Evolutionary conservation across 2,329 filamentous ascomycete genomes (phyloP), one percentile per base, ranked within the genome.

Genomic region (Aquanectria penicillioides): DNA sequence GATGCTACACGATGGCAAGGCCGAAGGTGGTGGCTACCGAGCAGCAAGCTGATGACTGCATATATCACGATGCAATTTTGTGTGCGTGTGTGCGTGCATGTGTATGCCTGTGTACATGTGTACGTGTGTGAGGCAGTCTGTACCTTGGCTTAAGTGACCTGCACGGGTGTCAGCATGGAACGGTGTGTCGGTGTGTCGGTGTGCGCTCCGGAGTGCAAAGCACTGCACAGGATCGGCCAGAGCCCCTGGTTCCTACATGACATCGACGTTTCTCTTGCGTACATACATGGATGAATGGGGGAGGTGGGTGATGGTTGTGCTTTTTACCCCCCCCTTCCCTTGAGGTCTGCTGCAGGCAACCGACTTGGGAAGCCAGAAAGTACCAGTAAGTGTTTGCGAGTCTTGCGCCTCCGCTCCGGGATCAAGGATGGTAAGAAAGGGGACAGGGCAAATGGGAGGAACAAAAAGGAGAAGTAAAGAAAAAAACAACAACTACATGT

Each of bases 31-130:
- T 47, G 7, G 17, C 12, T 7, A n/a, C 18, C 25, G 20, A 31
- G 43, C n/a, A n/a, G n/a, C n/a, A n/a, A n/a, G n/a, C n/a, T n/a
- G 50, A 46, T 46, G 50, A 47, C 50, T 47, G 50, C 50, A 54
- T 54, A 36, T 40, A 38, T 40, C 26, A 31, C 28, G 28, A 46
- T 11, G 28, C n/a, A n/a, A n/a, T n/a, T n/a, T n/a, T 33, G 41
- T 10, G 20, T 26, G 28, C 17, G 10, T 22, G 41, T 23, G 28
- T 33, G 41, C 17, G 41, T 33, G 12, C n/a, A n/a, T n/a, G n/a
- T n/a, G 41, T 44, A 12, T 23, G 41, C 15, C 26, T 46, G 6
- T 13, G 26, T 33, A 3, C 41, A n/a, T 13, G 28, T 22, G 34
- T 38, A 20, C 31, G 41, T 11, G 31, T 44, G 41, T n/a, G 11